Percentiles rank a stretch among this genome's conserved stretches.
Conservation (phyloP, 805 yeast species). For the Candida takata region DNA sequence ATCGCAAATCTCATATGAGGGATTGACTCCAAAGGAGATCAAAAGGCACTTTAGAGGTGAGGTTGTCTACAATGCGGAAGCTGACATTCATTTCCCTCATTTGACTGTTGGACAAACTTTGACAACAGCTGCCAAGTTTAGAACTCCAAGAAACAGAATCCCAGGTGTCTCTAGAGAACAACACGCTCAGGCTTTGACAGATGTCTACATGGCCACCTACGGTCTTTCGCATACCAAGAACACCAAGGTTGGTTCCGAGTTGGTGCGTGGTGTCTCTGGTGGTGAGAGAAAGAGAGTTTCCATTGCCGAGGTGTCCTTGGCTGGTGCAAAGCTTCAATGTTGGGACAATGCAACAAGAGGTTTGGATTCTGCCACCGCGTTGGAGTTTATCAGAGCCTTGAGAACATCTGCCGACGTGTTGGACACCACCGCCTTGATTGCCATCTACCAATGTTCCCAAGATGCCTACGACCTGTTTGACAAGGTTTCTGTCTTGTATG, state of each 20-base stretch:
- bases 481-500: constrained; percentile 46
- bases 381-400: constrained; percentile 48
- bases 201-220: constrained; percentile 46
- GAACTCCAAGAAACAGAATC: constrained; percentile 52
- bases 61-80: constrained; percentile 56
- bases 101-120: constrained; percentile 57
- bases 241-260: constrained; percentile 62
- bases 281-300: constrained; percentile 73
- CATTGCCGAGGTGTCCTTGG: constrained; percentile 53
- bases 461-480: constrained; percentile 48
- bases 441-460: constrained; percentile 55
- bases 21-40: constrained; percentile 40
- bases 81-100: constrained; percentile 59
- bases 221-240: constrained; percentile 48
- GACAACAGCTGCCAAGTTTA: constrained; percentile 44
- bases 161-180: constrained; percentile 42
- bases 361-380: constrained; percentile 55
- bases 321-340: constrained; percentile 43
- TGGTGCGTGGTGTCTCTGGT: constrained; percentile 66
- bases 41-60: constrained; percentile 49
- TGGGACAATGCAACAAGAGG: constrained; percentile 65
- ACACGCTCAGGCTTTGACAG: constrained; percentile 42
- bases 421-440: constrained; percentile 49
- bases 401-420: constrained; percentile 43
- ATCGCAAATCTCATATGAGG: constrained; percentile 41